These are phyloP conservation scores for Multifurca ochricompacta DNA, from an alignment of 768 basidiomycete genomes.

Conservation along the genomic window DNA sequence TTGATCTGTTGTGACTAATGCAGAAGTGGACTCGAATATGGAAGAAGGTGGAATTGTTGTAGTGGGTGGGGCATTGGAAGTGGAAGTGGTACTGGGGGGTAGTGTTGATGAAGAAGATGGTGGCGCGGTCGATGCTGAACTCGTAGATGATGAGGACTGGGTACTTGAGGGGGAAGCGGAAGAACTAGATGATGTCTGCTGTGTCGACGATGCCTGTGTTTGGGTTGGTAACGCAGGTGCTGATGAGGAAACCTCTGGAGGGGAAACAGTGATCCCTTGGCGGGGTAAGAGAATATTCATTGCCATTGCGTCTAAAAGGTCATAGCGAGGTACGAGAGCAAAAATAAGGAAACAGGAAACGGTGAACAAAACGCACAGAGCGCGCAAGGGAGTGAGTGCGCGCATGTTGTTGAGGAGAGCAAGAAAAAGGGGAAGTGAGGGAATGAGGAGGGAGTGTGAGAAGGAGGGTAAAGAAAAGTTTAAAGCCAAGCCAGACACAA, in stretches of 20 bases:
- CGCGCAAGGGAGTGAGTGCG: slow-evolving; percentile 23
- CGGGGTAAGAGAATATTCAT: slow-evolving; percentile 11
- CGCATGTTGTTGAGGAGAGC: slow-evolving; percentile 5
- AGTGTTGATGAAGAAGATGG: too few relatives aligned
- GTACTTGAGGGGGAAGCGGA: too few relatives aligned
- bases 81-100: background rate
- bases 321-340: slow-evolving; percentile 22
- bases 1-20: slow-evolving; percentile 26
- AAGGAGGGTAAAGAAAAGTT: background rate
- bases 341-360: slow-evolving; percentile 26
- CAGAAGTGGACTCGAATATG: background rate
- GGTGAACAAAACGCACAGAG: slow-evolving; percentile 26
- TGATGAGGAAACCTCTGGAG: background rate
- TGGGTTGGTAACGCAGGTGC: background rate
- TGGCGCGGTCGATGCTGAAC: slow-evolving; percentile 7
- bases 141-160: slow-evolving; percentile 18
- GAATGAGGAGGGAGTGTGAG: background rate
- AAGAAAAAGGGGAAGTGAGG: background rate
- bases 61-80: background rate
- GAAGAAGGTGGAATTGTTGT: slow-evolving; percentile 1
- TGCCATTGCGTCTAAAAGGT: slow-evolving; percentile 17
- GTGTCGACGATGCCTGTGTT: background rate
- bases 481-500: too few relatives aligned
- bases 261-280: slow-evolving; percentile 5
- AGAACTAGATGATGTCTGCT: slow-evolving; percentile 1